Evolutionary conservation across 495 filamentous ascomycete species (phyloP).

Genomic region (Acidomyces sp.): DNA sequence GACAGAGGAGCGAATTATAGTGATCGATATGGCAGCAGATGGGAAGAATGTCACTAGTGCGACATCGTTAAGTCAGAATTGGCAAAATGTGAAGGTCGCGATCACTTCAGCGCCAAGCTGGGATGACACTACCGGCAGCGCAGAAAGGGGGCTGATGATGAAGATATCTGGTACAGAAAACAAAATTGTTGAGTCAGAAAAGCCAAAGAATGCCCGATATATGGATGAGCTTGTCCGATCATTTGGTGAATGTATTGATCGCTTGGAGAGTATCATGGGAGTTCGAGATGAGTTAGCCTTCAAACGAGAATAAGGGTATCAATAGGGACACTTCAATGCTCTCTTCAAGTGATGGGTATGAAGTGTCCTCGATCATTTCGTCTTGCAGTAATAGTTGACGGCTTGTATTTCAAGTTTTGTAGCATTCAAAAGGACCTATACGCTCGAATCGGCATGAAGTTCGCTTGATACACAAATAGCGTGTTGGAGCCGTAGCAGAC

Average conservation of each 20-base stretch:
- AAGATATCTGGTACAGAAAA: conserved; percentile 21
- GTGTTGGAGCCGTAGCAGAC: too few species aligned
- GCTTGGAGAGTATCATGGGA: conserved; percentile 2
- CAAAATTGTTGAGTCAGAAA: background rate
- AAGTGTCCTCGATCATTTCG: too few species aligned
- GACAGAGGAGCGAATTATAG: conserved; percentile 25
- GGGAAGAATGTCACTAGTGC: conserved; percentile 24
- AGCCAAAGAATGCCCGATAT: background rate
- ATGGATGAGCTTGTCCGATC: conserved; percentile 2
- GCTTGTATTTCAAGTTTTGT: too few species aligned
- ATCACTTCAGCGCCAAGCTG: conserved; percentile 26
- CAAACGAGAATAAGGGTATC: too few species aligned
- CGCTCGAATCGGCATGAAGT: too few species aligned
- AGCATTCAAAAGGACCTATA: too few species aligned
- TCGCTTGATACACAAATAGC: too few species aligned
- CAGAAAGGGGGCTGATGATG: conserved; percentile 23
- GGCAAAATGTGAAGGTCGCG: conserved; percentile 24
- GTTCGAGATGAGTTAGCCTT: background rate
- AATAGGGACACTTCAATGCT: too few species aligned
- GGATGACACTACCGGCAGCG: conserved; percentile 17
- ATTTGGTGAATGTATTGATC: conserved; percentile 1
- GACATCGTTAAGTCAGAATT: conserved; percentile 25
- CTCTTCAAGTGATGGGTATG: too few species aligned
- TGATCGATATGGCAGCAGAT: conserved; percentile 27
- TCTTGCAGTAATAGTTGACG: too few species aligned